phyloP scores from a whole-genome alignment of 345 rosid genomes.

The Cardiospermum halicacabum region DNA sequence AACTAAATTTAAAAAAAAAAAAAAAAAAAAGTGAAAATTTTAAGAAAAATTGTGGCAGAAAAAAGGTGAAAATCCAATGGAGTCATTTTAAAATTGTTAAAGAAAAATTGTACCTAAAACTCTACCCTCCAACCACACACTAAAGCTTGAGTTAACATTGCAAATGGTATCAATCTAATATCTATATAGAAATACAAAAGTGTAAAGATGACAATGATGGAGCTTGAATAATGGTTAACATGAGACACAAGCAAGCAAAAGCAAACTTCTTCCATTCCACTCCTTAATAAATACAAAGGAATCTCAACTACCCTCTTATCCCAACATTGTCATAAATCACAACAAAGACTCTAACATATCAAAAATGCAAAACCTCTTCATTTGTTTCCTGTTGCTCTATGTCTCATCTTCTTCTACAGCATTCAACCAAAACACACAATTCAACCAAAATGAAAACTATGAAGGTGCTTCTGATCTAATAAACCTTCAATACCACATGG shows the following conservation, averaged over 20 bases:
- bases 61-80: too few species aligned
- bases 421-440: conserved; percentile 19
- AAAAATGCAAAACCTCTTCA: conserved; percentile 21
- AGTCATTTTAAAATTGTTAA: too few species aligned
- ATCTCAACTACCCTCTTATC: conserved; percentile 14
- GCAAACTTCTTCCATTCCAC: neutral
- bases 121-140: too few species aligned
- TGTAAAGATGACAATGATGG: conserved; percentile 21
- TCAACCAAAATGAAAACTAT: conserved; percentile 32
- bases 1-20: too few species aligned
- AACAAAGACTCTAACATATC: neutral
- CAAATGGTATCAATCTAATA: too few species aligned
- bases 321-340: neutral
- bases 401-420: conserved; percentile 19
- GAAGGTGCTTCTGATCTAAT: conserved; percentile 52
- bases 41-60: too few species aligned
- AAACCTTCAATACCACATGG: conserved; percentile 57
- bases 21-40: too few species aligned
- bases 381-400: conserved; percentile 7
- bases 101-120: too few species aligned
- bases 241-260: conserved; percentile 19
- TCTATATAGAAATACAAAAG: neutral
- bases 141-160: too few species aligned
- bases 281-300: conserved; percentile 14
- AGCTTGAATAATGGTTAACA: conserved; percentile 18